Percentiles rank a stretch among this genome's conserved stretches.
These are phyloP conservation scores for Elaeagnus macrophylla DNA, from an alignment of 306 rosid species.

Conservation along the genomic window DNA sequence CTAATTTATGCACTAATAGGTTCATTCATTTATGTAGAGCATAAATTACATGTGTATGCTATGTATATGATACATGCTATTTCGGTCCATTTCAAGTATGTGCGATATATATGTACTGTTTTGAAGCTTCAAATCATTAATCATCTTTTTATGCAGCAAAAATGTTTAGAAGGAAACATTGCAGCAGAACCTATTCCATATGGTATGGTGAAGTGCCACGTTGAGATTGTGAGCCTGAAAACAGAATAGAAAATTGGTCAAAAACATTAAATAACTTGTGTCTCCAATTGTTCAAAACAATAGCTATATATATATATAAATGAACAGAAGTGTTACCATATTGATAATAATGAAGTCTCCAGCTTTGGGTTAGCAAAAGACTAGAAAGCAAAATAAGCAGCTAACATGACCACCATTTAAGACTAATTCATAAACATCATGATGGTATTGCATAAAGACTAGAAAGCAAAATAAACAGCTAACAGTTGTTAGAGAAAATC, in stretches of 20 bases:
- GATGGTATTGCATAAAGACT: neutral
- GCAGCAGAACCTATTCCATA: constrained; percentile 57
- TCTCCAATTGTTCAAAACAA: neutral
- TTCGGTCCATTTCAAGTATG: no score
- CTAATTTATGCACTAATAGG: no score
- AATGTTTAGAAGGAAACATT: constrained; percentile 24
- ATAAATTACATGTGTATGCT: no score
- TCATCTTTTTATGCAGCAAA: no score
- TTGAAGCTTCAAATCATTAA: no score
- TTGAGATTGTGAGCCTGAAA: constrained; percentile 51
- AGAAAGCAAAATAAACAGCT: neutral
- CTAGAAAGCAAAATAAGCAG: constrained; percentile 50
- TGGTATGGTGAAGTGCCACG: constrained; percentile 48
- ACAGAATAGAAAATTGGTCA: neutral
- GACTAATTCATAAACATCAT: constrained; percentile 19
- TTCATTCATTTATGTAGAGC: no score
- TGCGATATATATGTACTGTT: no score
- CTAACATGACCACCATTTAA: constrained; percentile 70
- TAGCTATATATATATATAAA: neutral
- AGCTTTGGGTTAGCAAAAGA: constrained; percentile 46
- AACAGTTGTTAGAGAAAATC: neutral
- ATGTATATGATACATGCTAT: no score
- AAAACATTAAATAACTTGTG: neutral
- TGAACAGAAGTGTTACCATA: constrained; percentile 37
- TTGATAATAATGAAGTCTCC: constrained; percentile 59